These are phyloP conservation scores for Ustilago shanxiensis DNA, from an alignment of 1,284 basidiomycete genomes.

Conservation along the genomic window DNA sequence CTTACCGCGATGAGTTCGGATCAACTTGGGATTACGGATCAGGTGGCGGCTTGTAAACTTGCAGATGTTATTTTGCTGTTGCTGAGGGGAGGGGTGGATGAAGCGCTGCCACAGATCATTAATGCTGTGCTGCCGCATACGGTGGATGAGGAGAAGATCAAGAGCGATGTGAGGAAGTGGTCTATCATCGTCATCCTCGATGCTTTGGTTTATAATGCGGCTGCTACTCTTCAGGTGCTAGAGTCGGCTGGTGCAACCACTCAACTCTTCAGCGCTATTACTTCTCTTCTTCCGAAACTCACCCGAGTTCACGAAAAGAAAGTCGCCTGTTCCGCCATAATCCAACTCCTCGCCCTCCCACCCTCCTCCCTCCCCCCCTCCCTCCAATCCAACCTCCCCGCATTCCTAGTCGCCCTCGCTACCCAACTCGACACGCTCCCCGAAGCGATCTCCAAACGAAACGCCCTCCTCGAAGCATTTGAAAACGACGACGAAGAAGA, in stretches of 20 bases:
- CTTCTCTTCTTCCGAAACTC: constrained; percentile 75
- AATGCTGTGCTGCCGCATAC: constrained; percentile 52
- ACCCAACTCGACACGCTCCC: constrained; percentile 60
- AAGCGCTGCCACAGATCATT: constrained; percentile 60
- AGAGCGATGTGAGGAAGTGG: constrained; percentile 79
- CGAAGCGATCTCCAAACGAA: constrained; percentile 59
- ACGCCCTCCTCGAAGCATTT: constrained; percentile 61
- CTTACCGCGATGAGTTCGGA: constrained; percentile 79
- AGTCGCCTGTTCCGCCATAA: constrained; percentile 80
- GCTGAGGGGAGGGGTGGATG: constrained; percentile 78
- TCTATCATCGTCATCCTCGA: constrained; percentile 87
- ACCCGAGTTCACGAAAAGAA: constrained; percentile 93
- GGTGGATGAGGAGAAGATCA: constrained; percentile 72
- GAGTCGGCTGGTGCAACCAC: constrained; percentile 77
- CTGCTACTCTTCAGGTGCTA: constrained; percentile 81
- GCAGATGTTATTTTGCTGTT: constrained; percentile 85
- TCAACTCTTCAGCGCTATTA: constrained; percentile 82
- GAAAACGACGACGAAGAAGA: constrained; percentile 64
- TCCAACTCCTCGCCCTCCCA: constrained; percentile 58
- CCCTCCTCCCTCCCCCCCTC: constrained; percentile 50
- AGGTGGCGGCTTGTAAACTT: constrained; percentile 85
- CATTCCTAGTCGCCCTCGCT: constrained; percentile 56
- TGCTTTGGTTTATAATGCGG: constrained; percentile 85
- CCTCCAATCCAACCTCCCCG: constrained; percentile 52
- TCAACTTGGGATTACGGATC: constrained; percentile 77